Conservation (phyloP, 345 rosid species). For the Schrenkiella parvula region DNA sequence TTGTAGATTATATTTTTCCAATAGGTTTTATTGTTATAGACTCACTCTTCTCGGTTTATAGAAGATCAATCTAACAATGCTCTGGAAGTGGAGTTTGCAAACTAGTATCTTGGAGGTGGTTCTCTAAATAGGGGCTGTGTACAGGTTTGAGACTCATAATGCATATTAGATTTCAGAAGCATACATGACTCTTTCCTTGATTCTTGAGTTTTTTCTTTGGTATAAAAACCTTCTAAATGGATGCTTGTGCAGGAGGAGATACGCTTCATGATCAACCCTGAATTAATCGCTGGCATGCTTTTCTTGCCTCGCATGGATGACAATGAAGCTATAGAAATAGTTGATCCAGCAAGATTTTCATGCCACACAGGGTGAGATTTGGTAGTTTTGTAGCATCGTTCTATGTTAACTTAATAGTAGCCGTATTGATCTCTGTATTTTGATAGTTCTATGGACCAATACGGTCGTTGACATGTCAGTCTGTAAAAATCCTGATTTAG, state of each 20-base stretch:
- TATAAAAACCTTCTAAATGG: not conserved
- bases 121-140: conserved; percentile 81
- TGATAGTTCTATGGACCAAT: conserved; percentile 8
- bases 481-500: not conserved
- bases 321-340: conserved; percentile 83
- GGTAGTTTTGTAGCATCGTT: conserved; percentile 10
- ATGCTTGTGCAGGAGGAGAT: conserved; percentile 74
- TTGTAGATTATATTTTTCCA: not conserved
- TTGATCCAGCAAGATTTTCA: conserved; percentile 84
- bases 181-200: not conserved
- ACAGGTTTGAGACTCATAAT: conserved; percentile 49
- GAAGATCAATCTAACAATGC: conserved; percentile 68
- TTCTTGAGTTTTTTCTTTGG: not conserved
- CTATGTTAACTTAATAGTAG: not conserved
- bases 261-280: conserved; percentile 94
- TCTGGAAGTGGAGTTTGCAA: conserved; percentile 90
- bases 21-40: conserved; percentile 38
- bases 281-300: conserved; percentile 87
- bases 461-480: not conserved
- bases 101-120: conserved; percentile 88
- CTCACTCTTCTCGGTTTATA: conserved; percentile 52
- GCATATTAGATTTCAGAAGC: conserved; percentile 1
- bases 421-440: not conserved
- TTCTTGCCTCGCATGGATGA: conserved; percentile 88
- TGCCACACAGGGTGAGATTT: conserved; percentile 73